phyloP scores from a whole-genome alignment of 768 basidiomycete genomes.

The Phaeotremella fagi region DNA sequence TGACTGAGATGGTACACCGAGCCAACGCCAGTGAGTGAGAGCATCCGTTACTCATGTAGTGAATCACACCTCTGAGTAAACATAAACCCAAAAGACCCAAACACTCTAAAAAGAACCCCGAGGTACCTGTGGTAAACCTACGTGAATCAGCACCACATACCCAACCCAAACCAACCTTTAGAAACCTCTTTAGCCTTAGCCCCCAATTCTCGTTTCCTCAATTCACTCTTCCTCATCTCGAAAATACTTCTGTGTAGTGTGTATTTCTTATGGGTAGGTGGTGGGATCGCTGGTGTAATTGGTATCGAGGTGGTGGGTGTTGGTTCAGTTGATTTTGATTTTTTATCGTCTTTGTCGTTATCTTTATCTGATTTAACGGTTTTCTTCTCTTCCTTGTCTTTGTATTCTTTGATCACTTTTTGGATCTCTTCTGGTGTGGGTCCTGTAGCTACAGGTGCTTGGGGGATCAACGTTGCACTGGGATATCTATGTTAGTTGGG shows the following conservation, averaged over 20 bases:
- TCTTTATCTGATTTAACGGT: conserved; percentile 50
- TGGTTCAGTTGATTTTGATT: conserved; percentile 31
- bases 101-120: conserved; percentile 8
- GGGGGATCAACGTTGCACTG: conserved; percentile 22
- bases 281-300: conserved; percentile 19
- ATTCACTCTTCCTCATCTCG: conserved; percentile 69
- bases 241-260: conserved; percentile 79
- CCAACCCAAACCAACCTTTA: conserved; percentile 44
- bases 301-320: conserved; percentile 48
- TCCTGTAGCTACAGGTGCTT: conserved; percentile 49
- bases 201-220: conserved; percentile 65
- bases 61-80: no score
- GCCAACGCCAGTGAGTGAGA: no score
- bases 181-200: conserved; percentile 42
- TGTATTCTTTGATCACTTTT: conserved; percentile 56
- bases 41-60: no score
- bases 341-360: conserved; percentile 20
- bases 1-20: no score
- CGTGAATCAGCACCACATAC: neutral
- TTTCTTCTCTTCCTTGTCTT: conserved; percentile 76
- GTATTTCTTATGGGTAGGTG: conserved; percentile 62
- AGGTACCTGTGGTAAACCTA: conserved; percentile 19
- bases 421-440: conserved; percentile 48
- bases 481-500: no score
- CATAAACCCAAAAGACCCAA: no score